Evolutionary conservation across 495 filamentous ascomycete species (phyloP).

Genomic region (Ramalina peruviana): DNA sequence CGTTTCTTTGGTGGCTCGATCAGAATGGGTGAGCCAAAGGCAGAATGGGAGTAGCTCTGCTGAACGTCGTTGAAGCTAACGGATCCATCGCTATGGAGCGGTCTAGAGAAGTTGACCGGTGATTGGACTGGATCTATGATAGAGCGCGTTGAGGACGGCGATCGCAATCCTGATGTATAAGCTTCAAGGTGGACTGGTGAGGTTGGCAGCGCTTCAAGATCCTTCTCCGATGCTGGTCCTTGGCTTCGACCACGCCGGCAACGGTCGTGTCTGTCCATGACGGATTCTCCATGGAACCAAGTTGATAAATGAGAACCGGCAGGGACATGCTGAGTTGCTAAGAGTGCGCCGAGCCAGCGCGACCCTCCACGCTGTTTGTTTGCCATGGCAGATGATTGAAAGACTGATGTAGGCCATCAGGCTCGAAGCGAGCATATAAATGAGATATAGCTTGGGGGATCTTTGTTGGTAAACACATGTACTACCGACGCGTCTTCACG

Average conservation of each 20-base stretch:
- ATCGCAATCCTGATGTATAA: constrained; percentile 5
- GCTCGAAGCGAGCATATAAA: no score
- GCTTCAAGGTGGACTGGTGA: not conserved
- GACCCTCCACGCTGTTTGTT: not conserved
- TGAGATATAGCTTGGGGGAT: no score
- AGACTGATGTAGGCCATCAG: not conserved
- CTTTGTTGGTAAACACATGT: no score
- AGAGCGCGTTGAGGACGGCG: constrained; percentile 13
- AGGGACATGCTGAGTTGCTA: constrained; percentile 9
- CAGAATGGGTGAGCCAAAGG: not conserved
- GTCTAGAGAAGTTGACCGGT: constrained; percentile 8
- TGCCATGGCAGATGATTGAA: not conserved
- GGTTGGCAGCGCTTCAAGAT: not conserved
- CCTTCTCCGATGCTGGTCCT: not conserved
- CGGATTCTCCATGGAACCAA: constrained; percentile 13
- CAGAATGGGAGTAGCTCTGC: not conserved
- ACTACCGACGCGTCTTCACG: no score
- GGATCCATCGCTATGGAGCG: constrained; percentile 11
- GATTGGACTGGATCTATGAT: constrained; percentile 15
- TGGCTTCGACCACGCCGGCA: constrained; percentile 1
- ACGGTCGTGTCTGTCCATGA: not conserved
- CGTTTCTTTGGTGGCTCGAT: not conserved
- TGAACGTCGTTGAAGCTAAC: constrained; percentile 1
- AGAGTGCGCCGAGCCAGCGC: not conserved
- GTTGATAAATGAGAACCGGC: constrained; percentile 9